A percentile compares a stretch with the other conserved stretches of the same genome.
Conservation (phyloP, 768 basidiomycete genomes). For the Dentipellis sp. region DNA sequence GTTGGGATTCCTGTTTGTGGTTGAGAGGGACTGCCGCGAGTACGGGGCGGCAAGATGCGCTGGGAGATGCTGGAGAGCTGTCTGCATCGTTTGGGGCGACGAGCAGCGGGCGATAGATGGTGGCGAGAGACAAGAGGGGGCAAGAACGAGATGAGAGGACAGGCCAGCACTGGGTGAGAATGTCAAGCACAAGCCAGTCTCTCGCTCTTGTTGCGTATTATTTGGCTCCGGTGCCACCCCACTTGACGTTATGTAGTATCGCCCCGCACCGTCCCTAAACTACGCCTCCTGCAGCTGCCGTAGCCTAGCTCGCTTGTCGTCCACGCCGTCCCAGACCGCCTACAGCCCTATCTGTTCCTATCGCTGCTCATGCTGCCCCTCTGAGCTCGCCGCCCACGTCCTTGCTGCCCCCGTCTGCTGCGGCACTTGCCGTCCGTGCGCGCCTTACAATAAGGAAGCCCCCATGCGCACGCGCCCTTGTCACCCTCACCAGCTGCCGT, state of each 20-base stretch:
- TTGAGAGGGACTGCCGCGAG: constrained; percentile 44
- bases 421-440: no score
- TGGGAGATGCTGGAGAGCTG: constrained; percentile 60
- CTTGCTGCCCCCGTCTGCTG: no score
- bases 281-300: no score
- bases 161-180: constrained; percentile 9
- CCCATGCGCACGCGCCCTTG: no score
- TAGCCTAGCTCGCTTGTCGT: background rate
- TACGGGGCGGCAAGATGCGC: constrained; percentile 54
- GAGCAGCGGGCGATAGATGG: constrained; percentile 44
- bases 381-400: background rate
- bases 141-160: constrained; percentile 7
- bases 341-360: background rate
- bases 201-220: constrained; percentile 13
- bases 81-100: constrained; percentile 53
- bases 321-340: no score
- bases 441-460: no score
- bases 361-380: background rate
- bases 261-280: no score
- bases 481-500: no score
- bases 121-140: constrained; percentile 14
- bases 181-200: constrained; percentile 13
- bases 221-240: constrained; percentile 17
- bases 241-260: constrained; percentile 9
- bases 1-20: constrained; percentile 30